Conservation (phyloP, 225 moss, liverwort and hornwort species). For the Bryum argenteum region DNA sequence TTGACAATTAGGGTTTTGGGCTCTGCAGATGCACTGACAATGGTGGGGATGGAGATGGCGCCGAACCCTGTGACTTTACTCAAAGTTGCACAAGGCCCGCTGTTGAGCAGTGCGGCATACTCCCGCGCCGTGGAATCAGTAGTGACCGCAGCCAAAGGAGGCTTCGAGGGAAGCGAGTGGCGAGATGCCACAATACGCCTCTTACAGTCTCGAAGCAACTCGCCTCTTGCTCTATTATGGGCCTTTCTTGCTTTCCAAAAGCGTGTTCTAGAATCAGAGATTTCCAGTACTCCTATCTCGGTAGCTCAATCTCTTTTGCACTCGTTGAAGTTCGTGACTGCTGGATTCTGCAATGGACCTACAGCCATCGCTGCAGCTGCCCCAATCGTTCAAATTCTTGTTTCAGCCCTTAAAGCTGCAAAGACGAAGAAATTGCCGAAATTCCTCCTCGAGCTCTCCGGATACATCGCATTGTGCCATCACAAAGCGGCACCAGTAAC, state of each 20-base stretch:
- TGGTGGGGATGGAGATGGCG: slow-evolving; percentile 26
- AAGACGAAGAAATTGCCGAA: slow-evolving; percentile 40
- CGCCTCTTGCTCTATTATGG: slow-evolving; percentile 57
- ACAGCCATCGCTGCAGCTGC: slow-evolving; percentile 49
- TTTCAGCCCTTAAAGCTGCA: slow-evolving; percentile 17
- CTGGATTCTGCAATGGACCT: slow-evolving; percentile 45
- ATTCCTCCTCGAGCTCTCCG: slow-evolving; percentile 44
- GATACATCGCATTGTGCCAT: slow-evolving; percentile 52
- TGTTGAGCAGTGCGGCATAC: slow-evolving; percentile 47
- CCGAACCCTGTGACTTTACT: slow-evolving; percentile 11
- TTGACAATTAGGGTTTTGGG: neutral
- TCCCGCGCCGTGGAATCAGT: slow-evolving; percentile 57
- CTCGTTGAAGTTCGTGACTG: slow-evolving; percentile 41
- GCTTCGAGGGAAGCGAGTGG: slow-evolving; percentile 37
- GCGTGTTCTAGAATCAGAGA: neutral
- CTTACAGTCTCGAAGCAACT: slow-evolving; percentile 50
- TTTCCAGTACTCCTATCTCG: slow-evolving; percentile 19
- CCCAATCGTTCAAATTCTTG: slow-evolving; percentile 36
- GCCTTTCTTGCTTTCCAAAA: slow-evolving; percentile 43
- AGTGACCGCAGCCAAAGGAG: slow-evolving; percentile 41
- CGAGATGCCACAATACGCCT: slow-evolving; percentile 43
- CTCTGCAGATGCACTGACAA: neutral
- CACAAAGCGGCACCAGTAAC: slow-evolving; percentile 34
- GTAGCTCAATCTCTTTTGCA: slow-evolving; percentile 42
- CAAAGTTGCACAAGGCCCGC: slow-evolving; percentile 38